Conservation (phyloP, 306 rosid species). For the Vachellia pachyceras region DNA sequence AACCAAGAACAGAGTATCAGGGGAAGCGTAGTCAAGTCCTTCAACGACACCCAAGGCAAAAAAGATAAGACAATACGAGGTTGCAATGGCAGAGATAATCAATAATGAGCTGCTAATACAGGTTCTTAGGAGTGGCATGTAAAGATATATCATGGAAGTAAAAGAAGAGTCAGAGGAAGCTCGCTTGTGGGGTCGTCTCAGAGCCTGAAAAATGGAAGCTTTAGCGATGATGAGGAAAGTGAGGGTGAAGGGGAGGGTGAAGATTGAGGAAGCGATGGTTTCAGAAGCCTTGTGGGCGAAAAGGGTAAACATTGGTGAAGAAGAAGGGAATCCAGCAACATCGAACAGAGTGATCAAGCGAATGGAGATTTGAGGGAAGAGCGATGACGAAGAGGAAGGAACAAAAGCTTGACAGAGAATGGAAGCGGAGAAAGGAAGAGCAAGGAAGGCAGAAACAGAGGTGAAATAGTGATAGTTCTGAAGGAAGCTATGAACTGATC, state of each 20-base stretch:
- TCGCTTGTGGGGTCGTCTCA: conserved; percentile 43
- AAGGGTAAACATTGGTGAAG: too few species aligned
- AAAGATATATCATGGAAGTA: conserved; percentile 47
- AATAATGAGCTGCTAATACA: conserved; percentile 56
- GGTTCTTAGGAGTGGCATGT: conserved; percentile 59
- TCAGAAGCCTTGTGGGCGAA: too few species aligned
- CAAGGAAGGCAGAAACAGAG: too few species aligned
- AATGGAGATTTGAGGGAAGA: too few species aligned
- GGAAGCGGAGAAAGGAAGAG: too few species aligned
- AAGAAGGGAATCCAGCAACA: too few species aligned
- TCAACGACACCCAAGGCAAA: conserved; percentile 59
- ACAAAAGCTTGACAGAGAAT: too few species aligned
- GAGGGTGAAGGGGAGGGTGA: conserved; percentile 85
- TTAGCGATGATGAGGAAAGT: conserved; percentile 75
- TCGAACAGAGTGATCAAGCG: too few species aligned
- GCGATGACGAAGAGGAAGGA: too few species aligned
- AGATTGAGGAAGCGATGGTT: too few species aligned
- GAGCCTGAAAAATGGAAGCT: conserved; percentile 59
- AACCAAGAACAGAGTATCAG: conserved; percentile 44
- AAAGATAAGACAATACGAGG: conserved; percentile 62
- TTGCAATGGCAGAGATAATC: conserved; percentile 72
- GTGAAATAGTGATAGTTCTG: too few species aligned
- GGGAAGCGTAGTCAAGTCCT: conserved; percentile 53
- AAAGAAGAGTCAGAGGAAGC: conserved; percentile 41
- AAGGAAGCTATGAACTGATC: too few species aligned